phyloP scores from a whole-genome alignment of 305 asterid species.

The Fraxinus ornus region DNA sequence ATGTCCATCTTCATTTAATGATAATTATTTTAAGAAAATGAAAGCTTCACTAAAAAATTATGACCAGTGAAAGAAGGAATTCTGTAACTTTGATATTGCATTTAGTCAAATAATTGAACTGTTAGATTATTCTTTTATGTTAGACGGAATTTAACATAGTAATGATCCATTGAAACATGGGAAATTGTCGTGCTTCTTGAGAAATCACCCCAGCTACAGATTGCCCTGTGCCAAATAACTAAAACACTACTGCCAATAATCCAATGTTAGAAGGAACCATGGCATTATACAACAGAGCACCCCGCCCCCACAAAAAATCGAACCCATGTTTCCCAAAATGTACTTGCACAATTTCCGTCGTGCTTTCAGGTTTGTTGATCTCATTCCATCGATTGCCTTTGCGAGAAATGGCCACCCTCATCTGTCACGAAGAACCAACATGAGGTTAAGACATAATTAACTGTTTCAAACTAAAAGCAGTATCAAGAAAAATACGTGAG shows the following conservation, averaged over 20 bases:
- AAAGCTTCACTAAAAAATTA: neutral
- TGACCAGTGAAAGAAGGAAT: neutral
- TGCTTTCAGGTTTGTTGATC: constrained; percentile 24
- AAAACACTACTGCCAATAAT: constrained; percentile 12
- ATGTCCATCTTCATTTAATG: neutral
- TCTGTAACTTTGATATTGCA: neutral
- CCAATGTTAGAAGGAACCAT: constrained; percentile 24
- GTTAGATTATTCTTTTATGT: neutral
- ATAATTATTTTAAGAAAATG: neutral
- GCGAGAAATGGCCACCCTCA: constrained; percentile 43
- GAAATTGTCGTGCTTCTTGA: neutral
- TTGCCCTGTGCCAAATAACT: constrained; percentile 26
- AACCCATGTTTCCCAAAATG: constrained; percentile 26
- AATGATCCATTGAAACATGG: neutral
- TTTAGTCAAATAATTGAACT: neutral
- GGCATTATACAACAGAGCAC: constrained; percentile 41
- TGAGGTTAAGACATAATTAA: neutral
- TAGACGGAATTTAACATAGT: neutral
- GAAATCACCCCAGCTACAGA: neutral
- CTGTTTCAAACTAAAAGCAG: neutral
- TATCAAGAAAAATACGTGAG: neutral
- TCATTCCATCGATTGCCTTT: constrained; percentile 44
- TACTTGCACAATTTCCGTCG: constrained; percentile 13
- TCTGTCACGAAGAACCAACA: constrained; percentile 27
- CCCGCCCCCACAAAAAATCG: neutral